These are phyloP conservation scores for Mariannaea elegans DNA, from an alignment of 2,329 filamentous ascomycete genomes.

Conservation along the genomic window DNA sequence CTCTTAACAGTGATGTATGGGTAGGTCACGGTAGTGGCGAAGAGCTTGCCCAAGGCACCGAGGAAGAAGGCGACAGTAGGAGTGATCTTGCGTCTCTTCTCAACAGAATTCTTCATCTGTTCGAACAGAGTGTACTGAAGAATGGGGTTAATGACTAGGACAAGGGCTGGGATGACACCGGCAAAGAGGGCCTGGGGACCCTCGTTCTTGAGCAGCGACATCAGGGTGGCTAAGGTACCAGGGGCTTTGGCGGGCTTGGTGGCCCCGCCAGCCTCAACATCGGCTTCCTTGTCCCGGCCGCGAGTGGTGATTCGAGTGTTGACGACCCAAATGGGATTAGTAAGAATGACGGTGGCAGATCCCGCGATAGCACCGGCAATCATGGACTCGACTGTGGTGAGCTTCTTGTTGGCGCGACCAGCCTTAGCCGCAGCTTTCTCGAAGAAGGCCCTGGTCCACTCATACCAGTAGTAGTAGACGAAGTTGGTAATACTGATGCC, in stretches of 20 bases:
- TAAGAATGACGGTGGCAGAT: slow-evolving; percentile 91
- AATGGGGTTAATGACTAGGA: slow-evolving; percentile 97
- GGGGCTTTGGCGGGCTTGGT: slow-evolving; percentile 60
- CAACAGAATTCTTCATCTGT: slow-evolving; percentile 92
- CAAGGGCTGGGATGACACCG: slow-evolving; percentile 89
- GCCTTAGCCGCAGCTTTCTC: slow-evolving; percentile 78
- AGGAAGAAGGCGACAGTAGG: slow-evolving; percentile 89
- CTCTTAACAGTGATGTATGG: slow-evolving; percentile 99
- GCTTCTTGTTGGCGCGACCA: slow-evolving; percentile 78
- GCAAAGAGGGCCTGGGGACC: slow-evolving; percentile 87
- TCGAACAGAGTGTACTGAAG: slow-evolving; percentile 99
- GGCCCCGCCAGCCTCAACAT: slow-evolving; percentile 50
- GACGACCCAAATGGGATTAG: slow-evolving; percentile 99
- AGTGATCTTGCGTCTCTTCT: slow-evolving; percentile 78
- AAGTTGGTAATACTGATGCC: slow-evolving; percentile 99
- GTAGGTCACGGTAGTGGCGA: slow-evolving; percentile 94
- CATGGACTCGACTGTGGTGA: slow-evolving; percentile 94
- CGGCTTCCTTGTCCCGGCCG: slow-evolving; percentile 63
- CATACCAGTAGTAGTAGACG: slow-evolving; percentile 99
- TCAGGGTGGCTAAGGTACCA: slow-evolving; percentile 82
- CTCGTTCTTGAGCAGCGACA: slow-evolving; percentile 83
- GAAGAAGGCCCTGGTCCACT: slow-evolving; percentile 92
- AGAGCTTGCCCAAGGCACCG: slow-evolving; percentile 91
- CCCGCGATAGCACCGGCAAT: slow-evolving; percentile 93
- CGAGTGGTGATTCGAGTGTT: slow-evolving; percentile 98